phyloP scores from a whole-genome alignment of 2,329 filamentous ascomycete species.

The Colletotrichum sp. region DNA sequence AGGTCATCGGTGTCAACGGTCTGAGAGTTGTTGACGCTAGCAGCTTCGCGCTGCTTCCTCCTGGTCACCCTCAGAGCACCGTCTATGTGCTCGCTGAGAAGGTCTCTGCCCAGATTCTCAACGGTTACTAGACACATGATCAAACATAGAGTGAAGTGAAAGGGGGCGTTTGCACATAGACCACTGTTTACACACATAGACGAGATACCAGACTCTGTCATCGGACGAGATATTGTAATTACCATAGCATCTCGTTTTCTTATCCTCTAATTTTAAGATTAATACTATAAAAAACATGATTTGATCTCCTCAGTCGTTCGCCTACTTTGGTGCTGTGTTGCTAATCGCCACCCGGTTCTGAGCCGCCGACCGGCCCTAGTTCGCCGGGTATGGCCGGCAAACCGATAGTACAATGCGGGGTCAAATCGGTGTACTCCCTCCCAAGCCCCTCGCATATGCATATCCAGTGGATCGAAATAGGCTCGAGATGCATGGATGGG shows the following conservation, averaged over 20 bases:
- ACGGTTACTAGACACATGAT: constrained; percentile 7
- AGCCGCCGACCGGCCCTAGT: background rate
- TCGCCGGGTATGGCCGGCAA: background rate
- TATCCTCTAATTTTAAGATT: background rate
- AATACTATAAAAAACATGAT: background rate
- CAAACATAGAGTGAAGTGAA: background rate
- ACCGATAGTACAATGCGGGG: background rate
- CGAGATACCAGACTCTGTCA: background rate
- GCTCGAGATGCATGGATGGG: background rate
- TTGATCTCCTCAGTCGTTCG: rapidly evolving
- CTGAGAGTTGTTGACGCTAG: constrained; percentile 36
- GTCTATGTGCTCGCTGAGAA: constrained; percentile 29
- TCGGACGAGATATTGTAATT: background rate
- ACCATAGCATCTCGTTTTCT: background rate
- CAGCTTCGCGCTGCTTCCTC: constrained; percentile 28
- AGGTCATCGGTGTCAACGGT: constrained; percentile 32
- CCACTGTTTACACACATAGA: background rate
- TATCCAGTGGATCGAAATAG: background rate
- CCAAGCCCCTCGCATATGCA: background rate
- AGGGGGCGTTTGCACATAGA: background rate
- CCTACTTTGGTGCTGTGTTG: background rate
- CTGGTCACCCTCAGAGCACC: constrained; percentile 27
- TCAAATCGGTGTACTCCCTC: background rate
- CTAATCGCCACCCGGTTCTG: background rate
- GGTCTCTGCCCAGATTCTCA: constrained; percentile 35